Evolutionary conservation across 2,329 filamentous ascomycete genomes (phyloP).

Genomic region (Aspergillus tubingensis): DNA sequence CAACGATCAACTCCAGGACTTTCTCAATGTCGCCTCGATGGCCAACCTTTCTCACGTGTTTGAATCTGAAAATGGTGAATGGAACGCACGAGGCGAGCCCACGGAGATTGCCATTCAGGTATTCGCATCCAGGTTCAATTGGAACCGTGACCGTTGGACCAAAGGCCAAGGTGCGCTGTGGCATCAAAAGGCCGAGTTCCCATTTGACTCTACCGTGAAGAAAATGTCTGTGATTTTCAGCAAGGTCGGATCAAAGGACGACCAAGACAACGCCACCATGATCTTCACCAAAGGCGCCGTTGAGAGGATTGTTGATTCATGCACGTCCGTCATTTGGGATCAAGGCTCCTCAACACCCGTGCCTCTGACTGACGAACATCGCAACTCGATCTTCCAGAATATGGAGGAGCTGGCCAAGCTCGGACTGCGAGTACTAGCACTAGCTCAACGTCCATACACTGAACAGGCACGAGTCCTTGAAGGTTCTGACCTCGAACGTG

Average conservation of each 20-base stretch:
- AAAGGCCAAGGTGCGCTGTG: conserved; percentile 54
- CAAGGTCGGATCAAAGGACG: too few relatives aligned
- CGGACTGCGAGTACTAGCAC: conserved; percentile 68
- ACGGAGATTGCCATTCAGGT: conserved; percentile 77
- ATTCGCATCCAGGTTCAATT: conserved; percentile 68
- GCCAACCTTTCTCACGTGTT: conserved; percentile 66
- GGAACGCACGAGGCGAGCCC: conserved; percentile 67
- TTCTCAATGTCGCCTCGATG: conserved; percentile 64
- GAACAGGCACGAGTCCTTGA: too few relatives aligned
- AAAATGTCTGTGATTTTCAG: conserved; percentile 73
- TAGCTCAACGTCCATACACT: conserved; percentile 51
- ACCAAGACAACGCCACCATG: conserved; percentile 27
- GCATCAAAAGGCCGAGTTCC: conserved; percentile 66
- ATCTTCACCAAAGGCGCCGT: conserved; percentile 58
- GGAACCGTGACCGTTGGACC: conserved; percentile 58
- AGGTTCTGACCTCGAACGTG: too few relatives aligned
- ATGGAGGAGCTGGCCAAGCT: conserved; percentile 68
- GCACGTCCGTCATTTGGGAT: conserved; percentile 54
- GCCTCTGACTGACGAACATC: conserved; percentile 56
- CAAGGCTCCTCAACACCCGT: conserved; percentile 34
- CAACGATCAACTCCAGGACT: conserved; percentile 50
- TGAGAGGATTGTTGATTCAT: conserved; percentile 67
- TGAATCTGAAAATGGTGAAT: conserved; percentile 52
- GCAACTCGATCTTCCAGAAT: conserved; percentile 62
- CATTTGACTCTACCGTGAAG: conserved; percentile 74